Percentiles rank a stretch among this genome's conserved stretches.
Evolutionary conservation across 2,329 filamentous ascomycete genomes (phyloP).

Genomic region (Pseudocercospora vitis): DNA sequence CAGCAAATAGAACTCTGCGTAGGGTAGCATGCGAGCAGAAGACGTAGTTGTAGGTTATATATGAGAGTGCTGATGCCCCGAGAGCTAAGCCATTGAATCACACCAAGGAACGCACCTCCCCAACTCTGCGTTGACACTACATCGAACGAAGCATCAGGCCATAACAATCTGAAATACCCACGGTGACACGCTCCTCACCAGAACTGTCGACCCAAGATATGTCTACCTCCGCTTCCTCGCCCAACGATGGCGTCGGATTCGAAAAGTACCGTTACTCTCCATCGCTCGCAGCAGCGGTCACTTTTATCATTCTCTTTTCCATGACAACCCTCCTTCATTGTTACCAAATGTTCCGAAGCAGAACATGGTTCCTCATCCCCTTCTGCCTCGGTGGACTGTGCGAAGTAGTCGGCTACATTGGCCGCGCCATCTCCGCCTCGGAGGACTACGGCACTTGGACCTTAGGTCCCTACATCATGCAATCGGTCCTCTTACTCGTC

Average conservation of each 20-base stretch:
- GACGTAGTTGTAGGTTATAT: not conserved
- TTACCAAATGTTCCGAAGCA: constrained; percentile 40
- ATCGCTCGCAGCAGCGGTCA: constrained; percentile 25
- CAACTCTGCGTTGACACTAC: too few relatives aligned
- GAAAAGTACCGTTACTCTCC: constrained; percentile 17
- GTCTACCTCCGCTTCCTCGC: not conserved
- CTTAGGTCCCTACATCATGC: constrained; percentile 44
- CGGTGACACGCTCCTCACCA: too few relatives aligned
- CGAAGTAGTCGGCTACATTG: constrained; percentile 55
- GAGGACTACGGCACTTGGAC: constrained; percentile 45
- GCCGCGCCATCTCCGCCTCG: constrained; percentile 46
- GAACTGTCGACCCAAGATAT: too few relatives aligned
- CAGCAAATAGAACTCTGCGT: too few relatives aligned
- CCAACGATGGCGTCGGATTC: constrained; percentile 1
- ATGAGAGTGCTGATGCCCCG: not conserved
- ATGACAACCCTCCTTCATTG: constrained; percentile 39
- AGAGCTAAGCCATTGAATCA: not conserved
- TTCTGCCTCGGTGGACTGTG: constrained; percentile 53
- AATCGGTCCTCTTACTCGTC: constrained; percentile 48
- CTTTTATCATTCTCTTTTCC: constrained; percentile 36
- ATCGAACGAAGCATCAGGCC: not conserved
- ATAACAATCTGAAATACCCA: not conserved
- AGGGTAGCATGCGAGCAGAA: not conserved
- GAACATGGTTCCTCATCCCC: constrained; percentile 54
- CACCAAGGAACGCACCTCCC: not conserved